Percentiles rank a stretch among this genome's conserved stretches.
Conservation (phyloP, 2,329 filamentous ascomycete genomes). For the Stachybotrys echinatus region DNA sequence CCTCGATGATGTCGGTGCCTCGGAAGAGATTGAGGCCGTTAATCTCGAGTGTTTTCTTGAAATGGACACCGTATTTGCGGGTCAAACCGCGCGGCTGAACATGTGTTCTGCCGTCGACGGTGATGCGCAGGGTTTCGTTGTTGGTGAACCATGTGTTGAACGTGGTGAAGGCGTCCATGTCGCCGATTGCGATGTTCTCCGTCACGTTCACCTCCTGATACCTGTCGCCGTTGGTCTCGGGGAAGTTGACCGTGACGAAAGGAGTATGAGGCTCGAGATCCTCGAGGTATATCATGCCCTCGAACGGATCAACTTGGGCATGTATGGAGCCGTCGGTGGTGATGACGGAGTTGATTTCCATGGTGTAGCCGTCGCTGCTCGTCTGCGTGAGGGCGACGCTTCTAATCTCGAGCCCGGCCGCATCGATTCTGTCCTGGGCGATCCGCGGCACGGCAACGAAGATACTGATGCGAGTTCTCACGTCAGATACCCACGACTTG, state of each 20-base stretch:
- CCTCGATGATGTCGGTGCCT: conserved; percentile 47
- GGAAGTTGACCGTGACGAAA: conserved; percentile 48
- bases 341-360: conserved; percentile 53
- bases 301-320: conserved; percentile 45
- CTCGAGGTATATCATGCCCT: conserved; percentile 50
- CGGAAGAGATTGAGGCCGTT: conserved; percentile 50
- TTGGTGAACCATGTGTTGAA: conserved; percentile 52
- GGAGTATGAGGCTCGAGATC: conserved; percentile 39
- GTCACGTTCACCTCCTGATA: conserved; percentile 46
- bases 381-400: conserved; percentile 45
- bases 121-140: conserved; percentile 44
- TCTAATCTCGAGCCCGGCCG: conserved; percentile 46
- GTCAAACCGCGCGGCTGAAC: conserved; percentile 45
- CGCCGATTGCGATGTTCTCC: conserved; percentile 40
- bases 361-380: conserved; percentile 35
- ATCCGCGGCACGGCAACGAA: conserved; percentile 52
- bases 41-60: conserved; percentile 49
- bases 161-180: conserved; percentile 42
- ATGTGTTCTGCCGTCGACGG: conserved; percentile 45
- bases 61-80: conserved; percentile 43
- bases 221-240: conserved; percentile 42
- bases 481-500: neutral
- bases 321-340: conserved; percentile 44
- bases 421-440: conserved; percentile 50
- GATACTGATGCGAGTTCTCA: conserved; percentile 34